Evolutionary conservation across 2,329 filamentous ascomycete genomes (phyloP), one percentile per base, ranked within the genome.

Genomic region (Paracamarosporium sp.): DNA sequence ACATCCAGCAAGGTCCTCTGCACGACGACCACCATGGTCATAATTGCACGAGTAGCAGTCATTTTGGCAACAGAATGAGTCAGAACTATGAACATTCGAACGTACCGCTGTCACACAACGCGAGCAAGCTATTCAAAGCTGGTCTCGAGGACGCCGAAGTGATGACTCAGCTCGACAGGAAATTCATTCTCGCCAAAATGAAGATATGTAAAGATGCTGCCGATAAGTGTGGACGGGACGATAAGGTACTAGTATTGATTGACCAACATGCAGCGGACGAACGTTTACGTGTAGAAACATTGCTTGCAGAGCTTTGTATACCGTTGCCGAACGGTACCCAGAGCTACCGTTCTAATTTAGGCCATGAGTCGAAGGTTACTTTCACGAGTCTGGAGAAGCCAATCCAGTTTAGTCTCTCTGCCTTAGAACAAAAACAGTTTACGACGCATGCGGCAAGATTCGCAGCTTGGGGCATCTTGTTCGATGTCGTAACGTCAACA

Each of bases 201-300:
- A 72, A 27, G 15, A 57, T 62, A 6, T 40, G 76, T 0, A 50
- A 69, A 3, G 57, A 50, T 5, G 5, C 1, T 13, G 2, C n/a
- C 33, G 17, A n/a, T n/a, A 11, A 60, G 41, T 33, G 41, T 7
- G 51, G 43, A 25, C 57, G 36, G 15, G 7, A 8, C 25, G 13
- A 61, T 71, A 2, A 65, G 87, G 9, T 41, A 1, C 78, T 98
- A 4, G 83, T 96, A 0, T 81, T 97, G 36, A 83, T 97, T 5
- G 95, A 99, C 69, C 95, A 99, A 70, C 95, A 99, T 72, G 95
- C 95, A 0, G 95, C 93, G 3, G 94, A 97, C 72, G 95, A 99
- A 78, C 85, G 95, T 44, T 88, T 90, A 61, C 88, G 88, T 1
- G 85, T 98, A 1, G 95, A 99, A 71, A 72, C 76, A 0, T 81